phyloP scores from a whole-genome alignment of 306 rosid genomes.

The Prinsepia uniflora region DNA sequence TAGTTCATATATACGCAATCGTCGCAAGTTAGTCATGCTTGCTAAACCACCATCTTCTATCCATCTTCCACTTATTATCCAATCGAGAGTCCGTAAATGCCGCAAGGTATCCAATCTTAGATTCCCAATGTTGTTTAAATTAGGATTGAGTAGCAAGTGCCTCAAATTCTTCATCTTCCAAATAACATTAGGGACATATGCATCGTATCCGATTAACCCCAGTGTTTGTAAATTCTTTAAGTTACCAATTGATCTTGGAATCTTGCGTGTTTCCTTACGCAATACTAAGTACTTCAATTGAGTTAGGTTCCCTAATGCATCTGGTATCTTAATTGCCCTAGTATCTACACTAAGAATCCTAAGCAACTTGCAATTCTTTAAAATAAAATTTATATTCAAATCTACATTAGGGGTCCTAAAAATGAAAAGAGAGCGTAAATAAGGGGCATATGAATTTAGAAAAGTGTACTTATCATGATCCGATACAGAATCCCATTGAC shows the following conservation, averaged over 20 bases:
- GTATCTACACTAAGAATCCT: background rate
- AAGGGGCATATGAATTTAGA: background rate
- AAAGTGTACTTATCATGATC: background rate
- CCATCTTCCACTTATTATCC: too few species aligned
- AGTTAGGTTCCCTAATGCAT: background rate
- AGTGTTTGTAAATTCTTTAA: background rate
- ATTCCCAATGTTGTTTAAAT: accelerated
- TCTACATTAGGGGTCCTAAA: accelerated
- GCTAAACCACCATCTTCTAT: too few species aligned
- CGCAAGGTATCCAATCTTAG: background rate
- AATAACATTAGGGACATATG: background rate
- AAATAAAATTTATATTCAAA: too few species aligned
- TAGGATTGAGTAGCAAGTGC: slow-evolving; percentile 2
- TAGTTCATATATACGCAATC: too few species aligned
- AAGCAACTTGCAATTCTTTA: background rate
- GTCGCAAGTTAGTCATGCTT: too few species aligned
- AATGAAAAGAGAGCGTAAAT: background rate
- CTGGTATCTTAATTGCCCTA: too few species aligned
- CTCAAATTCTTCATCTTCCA: background rate
- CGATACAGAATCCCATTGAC: background rate
- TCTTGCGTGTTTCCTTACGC: too few species aligned
- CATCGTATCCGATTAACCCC: too few species aligned
- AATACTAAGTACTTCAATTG: background rate
- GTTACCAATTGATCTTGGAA: background rate
- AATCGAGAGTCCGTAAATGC: background rate